Conservation (phyloP, 2,329 filamentous ascomycete genomes). For the Alternaria gaisen region DNA sequence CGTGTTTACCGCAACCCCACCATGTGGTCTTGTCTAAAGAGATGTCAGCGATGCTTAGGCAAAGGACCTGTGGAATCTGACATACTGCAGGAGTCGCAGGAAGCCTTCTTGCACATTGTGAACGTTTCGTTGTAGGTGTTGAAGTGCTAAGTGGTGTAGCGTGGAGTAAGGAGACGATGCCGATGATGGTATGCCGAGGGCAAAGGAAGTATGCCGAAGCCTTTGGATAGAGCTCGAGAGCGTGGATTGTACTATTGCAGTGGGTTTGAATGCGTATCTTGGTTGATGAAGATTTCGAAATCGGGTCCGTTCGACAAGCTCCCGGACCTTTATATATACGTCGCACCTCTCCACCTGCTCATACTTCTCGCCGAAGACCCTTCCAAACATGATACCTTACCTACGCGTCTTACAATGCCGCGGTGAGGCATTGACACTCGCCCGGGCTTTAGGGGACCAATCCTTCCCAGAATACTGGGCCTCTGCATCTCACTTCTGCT, state of each 20-base stretch:
- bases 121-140: not conserved
- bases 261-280: not conserved
- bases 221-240: not conserved
- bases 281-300: not conserved
- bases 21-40: conserved; percentile 65
- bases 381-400: not conserved
- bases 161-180: not conserved
- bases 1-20: conserved; percentile 72
- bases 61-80: conserved; percentile 14
- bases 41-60: conserved; percentile 12
- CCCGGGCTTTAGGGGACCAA: not conserved
- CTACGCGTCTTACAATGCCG: not conserved
- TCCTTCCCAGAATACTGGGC: not conserved
- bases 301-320: not conserved
- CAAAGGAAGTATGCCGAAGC: not conserved
- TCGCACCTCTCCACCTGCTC: not conserved
- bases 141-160: not conserved
- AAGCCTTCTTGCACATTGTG: conserved; percentile 71
- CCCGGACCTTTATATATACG: conserved; percentile 4
- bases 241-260: not conserved
- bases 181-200: conserved; percentile 1
- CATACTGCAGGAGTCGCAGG: conserved; percentile 71
- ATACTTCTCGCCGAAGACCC: not conserved
- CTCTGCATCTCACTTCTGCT: not conserved
- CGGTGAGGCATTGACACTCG: not conserved